Evolutionary conservation across 257 asterid genomes (phyloP).

Genomic region (Linderniella brevidens): DNA sequence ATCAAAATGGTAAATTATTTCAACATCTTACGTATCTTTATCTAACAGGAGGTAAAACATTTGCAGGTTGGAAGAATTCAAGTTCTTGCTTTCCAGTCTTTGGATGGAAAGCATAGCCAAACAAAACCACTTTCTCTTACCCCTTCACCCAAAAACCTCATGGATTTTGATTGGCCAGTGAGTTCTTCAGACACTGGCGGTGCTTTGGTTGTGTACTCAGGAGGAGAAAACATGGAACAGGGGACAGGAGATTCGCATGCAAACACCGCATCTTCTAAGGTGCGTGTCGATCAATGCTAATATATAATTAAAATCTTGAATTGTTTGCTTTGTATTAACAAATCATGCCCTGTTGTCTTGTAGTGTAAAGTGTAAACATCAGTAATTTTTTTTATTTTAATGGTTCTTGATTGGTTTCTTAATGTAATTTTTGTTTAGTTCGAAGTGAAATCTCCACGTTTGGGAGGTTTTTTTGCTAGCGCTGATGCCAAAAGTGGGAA

Average conservation of each 20-base stretch:
- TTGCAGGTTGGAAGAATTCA: slow-evolving; percentile 92
- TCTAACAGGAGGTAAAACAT: slow-evolving; percentile 10
- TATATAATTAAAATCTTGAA: not conserved
- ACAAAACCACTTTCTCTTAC: slow-evolving; percentile 47
- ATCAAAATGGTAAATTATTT: slow-evolving; percentile 3
- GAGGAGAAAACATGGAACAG: slow-evolving; percentile 38
- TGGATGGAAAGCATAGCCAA: slow-evolving; percentile 84
- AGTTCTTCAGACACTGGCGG: slow-evolving; percentile 34
- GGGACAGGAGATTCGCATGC: slow-evolving; percentile 67
- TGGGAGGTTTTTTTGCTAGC: slow-evolving; percentile 58
- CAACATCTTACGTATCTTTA: not conserved
- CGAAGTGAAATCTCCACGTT: slow-evolving; percentile 45
- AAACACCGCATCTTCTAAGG: slow-evolving; percentile 37
- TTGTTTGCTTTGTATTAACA: no score
- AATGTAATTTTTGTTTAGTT: slow-evolving; percentile 33
- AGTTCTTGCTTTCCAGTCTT: slow-evolving; percentile 87
- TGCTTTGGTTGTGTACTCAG: slow-evolving; percentile 22
- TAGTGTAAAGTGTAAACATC: no score
- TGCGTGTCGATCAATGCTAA: slow-evolving; percentile 12
- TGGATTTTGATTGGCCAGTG: slow-evolving; percentile 49
- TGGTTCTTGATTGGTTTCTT: not conserved
- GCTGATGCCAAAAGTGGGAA: slow-evolving; percentile 51
- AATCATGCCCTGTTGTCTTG: no score
- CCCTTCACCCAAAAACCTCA: slow-evolving; percentile 31
- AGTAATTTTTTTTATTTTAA: not conserved